phyloP scores from a whole-genome alignment of 2,329 filamentous ascomycete genomes.

The Cercospora canescens region DNA sequence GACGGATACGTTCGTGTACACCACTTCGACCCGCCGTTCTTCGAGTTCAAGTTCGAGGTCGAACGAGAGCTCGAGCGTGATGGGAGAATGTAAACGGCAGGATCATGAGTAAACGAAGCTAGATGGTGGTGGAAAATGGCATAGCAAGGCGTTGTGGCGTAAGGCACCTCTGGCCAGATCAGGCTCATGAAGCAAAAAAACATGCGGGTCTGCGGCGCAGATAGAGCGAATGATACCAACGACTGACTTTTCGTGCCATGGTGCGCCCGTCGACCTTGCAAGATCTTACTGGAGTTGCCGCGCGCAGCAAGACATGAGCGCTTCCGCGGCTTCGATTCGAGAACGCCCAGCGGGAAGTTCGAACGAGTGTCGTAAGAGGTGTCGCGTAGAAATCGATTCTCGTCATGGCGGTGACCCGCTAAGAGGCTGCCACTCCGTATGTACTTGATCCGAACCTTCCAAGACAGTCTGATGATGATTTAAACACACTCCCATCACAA shows the following conservation, averaged over 20 bases:
- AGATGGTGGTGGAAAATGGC: conserved; percentile 31
- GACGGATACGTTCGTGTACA: conserved; percentile 98
- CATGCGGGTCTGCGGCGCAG: neutral
- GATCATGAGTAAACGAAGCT: conserved; percentile 19
- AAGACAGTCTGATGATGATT: neutral
- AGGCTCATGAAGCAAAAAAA: neutral
- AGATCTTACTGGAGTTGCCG: neutral
- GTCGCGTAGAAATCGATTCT: neutral
- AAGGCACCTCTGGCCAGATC: conserved; percentile 2
- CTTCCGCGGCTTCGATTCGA: neutral
- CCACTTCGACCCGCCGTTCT: conserved; percentile 98
- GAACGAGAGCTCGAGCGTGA: conserved; percentile 69
- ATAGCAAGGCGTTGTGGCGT: conserved; percentile 43
- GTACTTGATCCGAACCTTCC: neutral
- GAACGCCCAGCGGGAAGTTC: neutral
- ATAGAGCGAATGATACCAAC: neutral
- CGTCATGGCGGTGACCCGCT: neutral
- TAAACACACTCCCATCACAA: neutral
- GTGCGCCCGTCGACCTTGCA: neutral
- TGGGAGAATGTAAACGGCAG: conserved; percentile 21
- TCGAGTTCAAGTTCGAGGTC: conserved; percentile 98
- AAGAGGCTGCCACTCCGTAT: neutral
- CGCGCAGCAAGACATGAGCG: neutral
- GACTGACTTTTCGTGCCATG: neutral
- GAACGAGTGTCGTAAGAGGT: too few species aligned